phyloP scores from a whole-genome alignment of 371 early-diverging fungal species.

The Phascolomyces articulosus region DNA sequence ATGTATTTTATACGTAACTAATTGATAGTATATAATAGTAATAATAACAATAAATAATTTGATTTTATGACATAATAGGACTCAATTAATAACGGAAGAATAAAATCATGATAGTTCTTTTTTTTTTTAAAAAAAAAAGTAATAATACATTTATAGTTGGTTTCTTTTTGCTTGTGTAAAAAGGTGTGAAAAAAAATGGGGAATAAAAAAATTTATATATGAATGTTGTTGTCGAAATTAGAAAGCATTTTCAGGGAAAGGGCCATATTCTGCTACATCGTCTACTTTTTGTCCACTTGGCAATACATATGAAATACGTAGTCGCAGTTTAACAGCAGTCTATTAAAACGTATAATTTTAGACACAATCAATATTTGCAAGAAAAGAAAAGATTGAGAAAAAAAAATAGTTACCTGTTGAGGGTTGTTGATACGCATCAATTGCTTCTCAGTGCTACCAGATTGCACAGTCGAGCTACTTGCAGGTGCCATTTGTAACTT shows the following conservation, averaged over 20 bases:
- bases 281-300: slow-evolving; percentile 63
- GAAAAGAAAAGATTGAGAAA: not conserved
- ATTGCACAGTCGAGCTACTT: slow-evolving; percentile 60
- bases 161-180: too few relatives aligned
- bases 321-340: slow-evolving; percentile 73
- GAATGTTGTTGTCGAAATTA: slow-evolving; percentile 10
- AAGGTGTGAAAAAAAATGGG: too few relatives aligned
- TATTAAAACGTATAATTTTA: slow-evolving; percentile 26
- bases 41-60: too few relatives aligned
- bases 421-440: slow-evolving; percentile 86
- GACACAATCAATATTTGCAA: too few relatives aligned
- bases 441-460: slow-evolving; percentile 73
- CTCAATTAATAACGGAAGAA: too few relatives aligned
- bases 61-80: too few relatives aligned
- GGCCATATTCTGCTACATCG: slow-evolving; percentile 79
- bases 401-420: slow-evolving; percentile 56
- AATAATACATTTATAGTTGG: too few relatives aligned
- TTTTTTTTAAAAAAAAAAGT: too few relatives aligned
- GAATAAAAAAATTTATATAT: not conserved
- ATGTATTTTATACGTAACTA: too few relatives aligned
- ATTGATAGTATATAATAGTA: too few relatives aligned
- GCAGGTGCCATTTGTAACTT: slow-evolving; percentile 86
- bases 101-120: too few relatives aligned
- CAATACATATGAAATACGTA: slow-evolving; percentile 70
- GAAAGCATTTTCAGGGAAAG: slow-evolving; percentile 67